A percentile compares a stretch with the other conserved stretches of the same genome.
phyloP scores from a whole-genome alignment of 1,284 basidiomycete species.

The Tilletia indica region DNA sequence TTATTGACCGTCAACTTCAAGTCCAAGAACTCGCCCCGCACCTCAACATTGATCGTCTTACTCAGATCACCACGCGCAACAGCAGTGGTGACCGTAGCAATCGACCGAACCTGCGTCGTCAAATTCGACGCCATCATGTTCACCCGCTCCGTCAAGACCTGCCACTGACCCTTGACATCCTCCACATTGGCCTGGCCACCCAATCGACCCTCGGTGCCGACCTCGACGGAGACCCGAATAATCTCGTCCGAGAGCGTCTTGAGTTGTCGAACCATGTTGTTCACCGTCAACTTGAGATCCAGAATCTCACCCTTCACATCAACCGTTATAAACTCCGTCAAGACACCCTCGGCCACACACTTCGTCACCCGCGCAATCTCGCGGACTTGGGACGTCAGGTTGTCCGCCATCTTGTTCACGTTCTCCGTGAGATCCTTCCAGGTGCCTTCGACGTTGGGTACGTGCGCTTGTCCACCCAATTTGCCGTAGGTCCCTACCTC shows the following conservation, averaged over 20 bases:
- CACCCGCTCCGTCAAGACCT: conserved; percentile 56
- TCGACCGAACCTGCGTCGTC: conserved; percentile 78
- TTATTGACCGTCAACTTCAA: conserved; percentile 55
- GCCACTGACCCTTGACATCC: conserved; percentile 59
- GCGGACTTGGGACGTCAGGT: conserved; percentile 49
- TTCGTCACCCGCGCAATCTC: conserved; percentile 57
- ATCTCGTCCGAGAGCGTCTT: conserved; percentile 54
- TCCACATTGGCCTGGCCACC: conserved; percentile 81
- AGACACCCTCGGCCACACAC: conserved; percentile 81
- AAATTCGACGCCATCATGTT: conserved; percentile 65
- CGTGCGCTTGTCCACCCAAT: conserved; percentile 54
- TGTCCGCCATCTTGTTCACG: conserved; percentile 60
- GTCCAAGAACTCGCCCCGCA: conserved; percentile 53
- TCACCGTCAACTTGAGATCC: conserved; percentile 69
- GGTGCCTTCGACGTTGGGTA: conserved; percentile 58
- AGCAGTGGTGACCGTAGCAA: conserved; percentile 53
- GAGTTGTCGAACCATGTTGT: conserved; percentile 55
- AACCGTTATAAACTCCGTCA: conserved; percentile 84
- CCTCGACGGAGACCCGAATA: conserved; percentile 74
- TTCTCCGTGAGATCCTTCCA: conserved; percentile 59
- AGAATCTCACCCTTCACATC: conserved; percentile 97
- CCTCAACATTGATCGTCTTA: conserved; percentile 56
- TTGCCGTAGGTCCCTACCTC: conserved; percentile 55
- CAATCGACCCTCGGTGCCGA: conserved; percentile 84
- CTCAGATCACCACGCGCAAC: conserved; percentile 54